Evolutionary conservation across 1,139 yeast species (phyloP), one percentile per base, ranked within the genome.

Genomic region (Zygotorulaspora mrakii): DNA sequence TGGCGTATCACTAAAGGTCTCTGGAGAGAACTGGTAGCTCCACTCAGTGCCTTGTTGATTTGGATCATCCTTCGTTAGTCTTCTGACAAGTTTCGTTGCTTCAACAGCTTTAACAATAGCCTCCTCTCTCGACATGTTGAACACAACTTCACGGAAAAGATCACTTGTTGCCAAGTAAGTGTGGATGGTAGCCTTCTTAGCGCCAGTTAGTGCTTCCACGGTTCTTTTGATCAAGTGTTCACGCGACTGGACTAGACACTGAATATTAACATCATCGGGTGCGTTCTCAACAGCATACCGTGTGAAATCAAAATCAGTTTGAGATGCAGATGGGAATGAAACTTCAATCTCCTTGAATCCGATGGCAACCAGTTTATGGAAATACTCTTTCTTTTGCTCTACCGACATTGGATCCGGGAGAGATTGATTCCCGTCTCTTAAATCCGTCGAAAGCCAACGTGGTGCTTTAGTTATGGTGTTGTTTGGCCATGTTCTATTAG

Each of bases 281-380:
- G 95, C 95, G 47, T 79, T 79, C 60, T 86, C 95, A 29, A 89
- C 89, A 24, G 96, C 96, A 54, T 76, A 85, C 46, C 96, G 75
- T 23, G 97, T 91, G 69, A 91, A 91, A 62, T 91, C 97, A 60
- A 91, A 91, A 65, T 91, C 98, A 18, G 86, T 80, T 62, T 89
- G 97, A 3, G 95, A 85, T 2, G 97, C 97, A 17, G 95, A 81
- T 10, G 98, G 97, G 69, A 91, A 91, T 0, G 96, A 80, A 12
- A 91, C 97, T 67, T 91, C 98, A 50, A 91, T 91, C 66, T 91
- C 98, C 65, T 91, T 91, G 71, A 88, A 91, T 0, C 97, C 97
- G 35, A 88, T 70, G 28, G 86, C 91, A n/a, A 89, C 70, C 44
- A 91, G 72, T 64, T 88, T 86, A 51, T 80, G 76, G 70, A 89